Conservation (phyloP, 1,284 basidiomycete species). For the Lignosus rhinocerotis region DNA sequence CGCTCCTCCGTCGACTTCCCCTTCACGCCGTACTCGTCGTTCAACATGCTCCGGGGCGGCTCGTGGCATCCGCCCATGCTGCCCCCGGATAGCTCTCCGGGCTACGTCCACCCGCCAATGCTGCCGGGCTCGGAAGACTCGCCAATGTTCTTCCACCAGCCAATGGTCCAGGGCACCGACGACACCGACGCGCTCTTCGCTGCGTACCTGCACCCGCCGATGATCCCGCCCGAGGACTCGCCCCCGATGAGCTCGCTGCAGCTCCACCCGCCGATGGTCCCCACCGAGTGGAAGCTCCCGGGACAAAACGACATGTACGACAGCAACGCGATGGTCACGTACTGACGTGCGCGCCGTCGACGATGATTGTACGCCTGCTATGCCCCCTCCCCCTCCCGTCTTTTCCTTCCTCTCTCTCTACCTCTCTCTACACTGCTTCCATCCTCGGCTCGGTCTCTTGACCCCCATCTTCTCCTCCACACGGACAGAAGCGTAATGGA, state of each 20-base stretch:
- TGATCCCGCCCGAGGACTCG: conserved; percentile 43
- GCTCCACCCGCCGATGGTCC: conserved; percentile 41
- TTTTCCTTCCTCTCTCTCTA: conserved; percentile 1
- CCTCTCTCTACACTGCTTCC: conserved; percentile 7
- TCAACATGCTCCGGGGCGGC: conserved; percentile 48
- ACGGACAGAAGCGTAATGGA: conserved; percentile 24
- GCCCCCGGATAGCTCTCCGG: conserved; percentile 51
- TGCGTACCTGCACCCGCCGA: conserved; percentile 59
- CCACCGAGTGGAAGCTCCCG: conserved; percentile 35
- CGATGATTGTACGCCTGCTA: conserved; percentile 4
- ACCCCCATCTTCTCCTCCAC: conserved; percentile 10
- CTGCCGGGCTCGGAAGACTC: conserved; percentile 48
- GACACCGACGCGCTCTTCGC: conserved; percentile 50
- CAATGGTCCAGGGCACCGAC: conserved; percentile 35
- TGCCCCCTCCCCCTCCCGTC: conserved; percentile 8
- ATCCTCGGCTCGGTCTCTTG: conserved; percentile 8
- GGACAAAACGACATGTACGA: conserved; percentile 31
- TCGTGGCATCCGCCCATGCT: conserved; percentile 78
- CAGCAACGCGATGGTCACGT: conserved; percentile 32
- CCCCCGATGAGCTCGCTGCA: conserved; percentile 38
- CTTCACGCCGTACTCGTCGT: conserved; percentile 38
- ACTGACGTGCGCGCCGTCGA: conserved; percentile 23
- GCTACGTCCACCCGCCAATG: conserved; percentile 62
- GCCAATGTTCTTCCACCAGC: conserved; percentile 51
- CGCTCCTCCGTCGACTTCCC: conserved; percentile 65